Conservation (phyloP, 2,329 filamentous ascomycete species). For the Raffaelea ambrosiae region DNA sequence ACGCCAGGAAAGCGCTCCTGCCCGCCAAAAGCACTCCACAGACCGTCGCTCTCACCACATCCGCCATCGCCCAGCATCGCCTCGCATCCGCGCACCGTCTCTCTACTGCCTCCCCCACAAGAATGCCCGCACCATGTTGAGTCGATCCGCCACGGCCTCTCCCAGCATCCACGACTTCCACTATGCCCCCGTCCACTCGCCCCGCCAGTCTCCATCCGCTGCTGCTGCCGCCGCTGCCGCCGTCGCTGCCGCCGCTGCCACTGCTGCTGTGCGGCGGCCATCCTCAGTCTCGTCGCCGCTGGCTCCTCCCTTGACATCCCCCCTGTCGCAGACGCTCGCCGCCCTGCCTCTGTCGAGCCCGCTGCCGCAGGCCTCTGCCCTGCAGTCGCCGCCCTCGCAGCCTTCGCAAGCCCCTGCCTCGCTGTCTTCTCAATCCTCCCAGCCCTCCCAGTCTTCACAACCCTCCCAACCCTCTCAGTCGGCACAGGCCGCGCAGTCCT, state of each 20-base stretch:
- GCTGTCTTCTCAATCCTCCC: too few relatives aligned
- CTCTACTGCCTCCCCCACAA: not conserved
- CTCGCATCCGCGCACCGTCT: too few relatives aligned
- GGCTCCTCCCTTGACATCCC: not conserved
- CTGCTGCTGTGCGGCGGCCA: not conserved
- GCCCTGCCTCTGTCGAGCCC: too few relatives aligned
- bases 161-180: conserved; percentile 35
- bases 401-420: conserved; percentile 4
- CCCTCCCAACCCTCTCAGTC: too few relatives aligned
- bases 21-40: too few relatives aligned
- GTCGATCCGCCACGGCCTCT: conserved; percentile 48
- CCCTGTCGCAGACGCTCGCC: not conserved
- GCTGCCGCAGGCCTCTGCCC: too few relatives aligned
- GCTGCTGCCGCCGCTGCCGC: conserved; percentile 12
- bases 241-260: not conserved
- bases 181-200: conserved; percentile 37
- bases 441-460: too few relatives aligned
- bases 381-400: too few relatives aligned
- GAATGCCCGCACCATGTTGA: conserved; percentile 38
- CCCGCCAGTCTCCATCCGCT: conserved; percentile 29
- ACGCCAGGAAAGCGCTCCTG: too few relatives aligned
- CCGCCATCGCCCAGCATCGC: too few relatives aligned
- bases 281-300: not conserved
- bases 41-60: too few relatives aligned
- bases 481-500: too few relatives aligned